phyloP scores from a whole-genome alignment of 345 rosid genomes.

The Durio zibethinus region DNA sequence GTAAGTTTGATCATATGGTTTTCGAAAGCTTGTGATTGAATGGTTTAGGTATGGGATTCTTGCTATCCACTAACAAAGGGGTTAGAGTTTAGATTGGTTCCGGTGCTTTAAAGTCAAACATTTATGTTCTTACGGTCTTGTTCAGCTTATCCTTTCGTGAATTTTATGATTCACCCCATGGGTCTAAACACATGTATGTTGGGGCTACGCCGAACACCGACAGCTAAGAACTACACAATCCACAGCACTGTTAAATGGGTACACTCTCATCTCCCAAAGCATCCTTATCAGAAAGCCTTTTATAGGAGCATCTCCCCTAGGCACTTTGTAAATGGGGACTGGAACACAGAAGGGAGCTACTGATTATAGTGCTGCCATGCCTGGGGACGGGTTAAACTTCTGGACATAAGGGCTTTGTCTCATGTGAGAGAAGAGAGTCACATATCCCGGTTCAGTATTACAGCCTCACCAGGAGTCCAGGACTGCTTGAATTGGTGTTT shows the following conservation, averaged over 20 bases:
- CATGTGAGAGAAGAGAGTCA: constrained; percentile 79
- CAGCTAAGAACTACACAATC: constrained; percentile 69
- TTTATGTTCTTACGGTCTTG: neutral
- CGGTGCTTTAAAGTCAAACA: neutral
- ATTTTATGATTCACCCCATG: constrained; percentile 11
- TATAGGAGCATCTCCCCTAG: constrained; percentile 75
- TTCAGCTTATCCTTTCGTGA: neutral
- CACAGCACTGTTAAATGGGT: constrained; percentile 70
- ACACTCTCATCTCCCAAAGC: constrained; percentile 50
- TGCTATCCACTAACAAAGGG: neutral
- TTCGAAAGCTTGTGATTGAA: neutral
- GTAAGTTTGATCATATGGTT: neutral
- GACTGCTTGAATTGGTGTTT: constrained; percentile 82
- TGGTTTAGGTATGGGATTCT: neutral
- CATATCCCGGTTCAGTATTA: constrained; percentile 55
- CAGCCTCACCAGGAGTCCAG: constrained; percentile 49
- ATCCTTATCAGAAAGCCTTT: constrained; percentile 59
- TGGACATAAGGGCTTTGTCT: constrained; percentile 67
- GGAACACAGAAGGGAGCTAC: constrained; percentile 85
- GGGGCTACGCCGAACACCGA: constrained; percentile 51
- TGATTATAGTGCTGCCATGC: constrained; percentile 56
- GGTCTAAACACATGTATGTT: constrained; percentile 75
- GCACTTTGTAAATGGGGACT: constrained; percentile 75
- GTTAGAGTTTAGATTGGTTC: neutral
- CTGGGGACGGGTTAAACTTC: constrained; percentile 64